phyloP scores from a whole-genome alignment of 768 basidiomycete species.

The Tulasnella sp. region DNA sequence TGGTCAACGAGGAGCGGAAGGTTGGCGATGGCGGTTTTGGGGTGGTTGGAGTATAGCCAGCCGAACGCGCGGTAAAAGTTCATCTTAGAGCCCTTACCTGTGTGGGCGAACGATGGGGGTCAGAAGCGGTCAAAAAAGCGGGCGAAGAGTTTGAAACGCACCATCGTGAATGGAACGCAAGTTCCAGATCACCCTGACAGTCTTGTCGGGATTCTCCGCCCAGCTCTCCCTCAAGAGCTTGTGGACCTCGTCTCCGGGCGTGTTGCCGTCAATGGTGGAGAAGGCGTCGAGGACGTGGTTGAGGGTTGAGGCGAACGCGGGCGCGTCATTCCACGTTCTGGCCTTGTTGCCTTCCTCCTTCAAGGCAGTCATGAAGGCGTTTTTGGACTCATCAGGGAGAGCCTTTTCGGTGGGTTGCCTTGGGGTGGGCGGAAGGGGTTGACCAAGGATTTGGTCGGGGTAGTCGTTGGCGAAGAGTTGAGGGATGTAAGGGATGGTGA shows the following conservation, averaged over 20 bases:
- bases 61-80: conserved; percentile 48
- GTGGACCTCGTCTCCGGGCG: conserved; percentile 22
- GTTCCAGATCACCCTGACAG: conserved; percentile 57
- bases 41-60: conserved; percentile 59
- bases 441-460: conserved; percentile 45
- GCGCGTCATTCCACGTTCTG: conserved; percentile 40
- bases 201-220: conserved; percentile 45
- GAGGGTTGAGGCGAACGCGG: conserved; percentile 40
- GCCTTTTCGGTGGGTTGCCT: not conserved
- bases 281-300: conserved; percentile 49
- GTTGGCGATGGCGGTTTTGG: conserved; percentile 55
- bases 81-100: conserved; percentile 41
- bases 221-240: conserved; percentile 39
- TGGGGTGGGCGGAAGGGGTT: not conserved
- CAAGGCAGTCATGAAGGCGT: conserved; percentile 46
- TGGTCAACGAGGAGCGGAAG: conserved; percentile 43
- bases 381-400: not conserved
- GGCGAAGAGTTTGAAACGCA: not conserved
- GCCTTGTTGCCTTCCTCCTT: conserved; percentile 32
- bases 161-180: conserved; percentile 60
- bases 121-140: not conserved
- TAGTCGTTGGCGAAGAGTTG: conserved; percentile 48
- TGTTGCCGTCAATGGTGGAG: conserved; percentile 27
- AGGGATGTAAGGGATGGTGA: conserved; percentile 44
- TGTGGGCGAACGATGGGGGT: not conserved